These are phyloP conservation scores for Penicillium parvum DNA, from an alignment of 495 filamentous ascomycete species.

Conservation along the genomic window DNA sequence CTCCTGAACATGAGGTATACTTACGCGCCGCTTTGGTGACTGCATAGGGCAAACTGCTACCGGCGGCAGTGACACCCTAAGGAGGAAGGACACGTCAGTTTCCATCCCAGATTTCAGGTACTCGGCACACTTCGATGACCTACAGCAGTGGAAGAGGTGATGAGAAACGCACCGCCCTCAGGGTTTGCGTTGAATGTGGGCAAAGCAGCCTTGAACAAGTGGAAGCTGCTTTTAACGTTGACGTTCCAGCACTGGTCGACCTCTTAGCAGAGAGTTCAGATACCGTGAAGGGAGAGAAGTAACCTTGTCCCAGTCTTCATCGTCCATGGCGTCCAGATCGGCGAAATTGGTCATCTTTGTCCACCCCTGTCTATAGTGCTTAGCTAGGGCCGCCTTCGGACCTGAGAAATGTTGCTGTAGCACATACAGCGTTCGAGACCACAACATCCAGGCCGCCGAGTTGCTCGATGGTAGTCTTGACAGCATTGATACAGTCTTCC, in stretches of 20 bases:
- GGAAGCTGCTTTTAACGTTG: constrained; percentile 64
- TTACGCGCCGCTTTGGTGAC: constrained; percentile 61
- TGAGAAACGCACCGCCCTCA: constrained; percentile 64
- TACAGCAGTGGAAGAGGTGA: constrained; percentile 62
- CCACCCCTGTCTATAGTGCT: constrained; percentile 49
- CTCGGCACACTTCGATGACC: constrained; percentile 3
- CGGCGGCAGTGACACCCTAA: constrained; percentile 43
- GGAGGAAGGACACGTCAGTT: not conserved
- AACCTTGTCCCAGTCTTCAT: constrained; percentile 70
- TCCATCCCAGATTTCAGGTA: too few species aligned
- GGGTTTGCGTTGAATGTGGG: constrained; percentile 64
- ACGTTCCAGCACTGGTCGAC: constrained; percentile 56
- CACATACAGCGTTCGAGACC: constrained; percentile 67
- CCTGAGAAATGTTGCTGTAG: too few species aligned
- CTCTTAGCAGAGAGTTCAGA: not conserved
- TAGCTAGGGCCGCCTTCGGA: too few species aligned
- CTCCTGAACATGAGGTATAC: not conserved
- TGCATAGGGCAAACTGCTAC: constrained; percentile 61
- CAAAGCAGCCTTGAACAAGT: constrained; percentile 58
- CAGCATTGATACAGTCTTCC: constrained; percentile 48
- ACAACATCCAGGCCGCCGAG: constrained; percentile 68
- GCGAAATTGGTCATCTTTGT: constrained; percentile 59
- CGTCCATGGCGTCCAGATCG: constrained; percentile 59
- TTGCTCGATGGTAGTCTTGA: constrained; percentile 52
- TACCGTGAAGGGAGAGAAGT: not conserved